Evolutionary conservation across 352 stramenopile species (phyloP), one percentile per base, ranked within the genome.

Genomic region (Pythium pyrilobum): DNA sequence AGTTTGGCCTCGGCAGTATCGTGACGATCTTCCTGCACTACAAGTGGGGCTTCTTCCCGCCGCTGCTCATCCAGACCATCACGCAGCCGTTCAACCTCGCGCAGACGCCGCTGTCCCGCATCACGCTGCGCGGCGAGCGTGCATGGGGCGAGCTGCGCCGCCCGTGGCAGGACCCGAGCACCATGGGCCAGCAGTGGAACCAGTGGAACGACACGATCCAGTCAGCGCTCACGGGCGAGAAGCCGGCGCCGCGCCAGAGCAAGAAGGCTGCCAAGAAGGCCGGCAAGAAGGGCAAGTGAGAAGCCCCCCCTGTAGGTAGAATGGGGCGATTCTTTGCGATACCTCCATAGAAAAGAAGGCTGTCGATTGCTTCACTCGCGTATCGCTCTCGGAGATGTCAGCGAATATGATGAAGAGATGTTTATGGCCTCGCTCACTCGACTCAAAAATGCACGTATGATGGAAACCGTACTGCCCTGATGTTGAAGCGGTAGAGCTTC

Each of bases 201-300:
- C 67, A 68, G 38, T 93, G 80, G 78, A 93, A 86, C 62, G 74
- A 87, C 59, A 93, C 82, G 45, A 83, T 93, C 64, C 66, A 74
- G 67, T 74, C 70, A 12, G 80, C 78, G 25, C 61, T 93, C 10
- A 67, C 63, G 23, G 80, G 80, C 27, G 80, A 93, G 47, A 34
- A 56, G 11, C 16, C 47, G 15, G 45, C 56, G 18, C 65, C 64
- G 38, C 77, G 76, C 38, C 49, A 67, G 51, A 81, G 66, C 66
- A 88, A 89, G 71, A 89, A 88, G 59, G 72, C 75, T 5, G 62
- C 63, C 44, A 89, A 89, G 75, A 89, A 87, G 62, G 65, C 66
- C 5, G 59, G 55, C 4, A 62, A 60, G 56, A 89, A 89, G 68
- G 70, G 72, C 63, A 87, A 89, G 27, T 31, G 38, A 79, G 60